Evolutionary conservation across 805 yeast species (phyloP).

Genomic region (Isabelozyma rhagii): DNA sequence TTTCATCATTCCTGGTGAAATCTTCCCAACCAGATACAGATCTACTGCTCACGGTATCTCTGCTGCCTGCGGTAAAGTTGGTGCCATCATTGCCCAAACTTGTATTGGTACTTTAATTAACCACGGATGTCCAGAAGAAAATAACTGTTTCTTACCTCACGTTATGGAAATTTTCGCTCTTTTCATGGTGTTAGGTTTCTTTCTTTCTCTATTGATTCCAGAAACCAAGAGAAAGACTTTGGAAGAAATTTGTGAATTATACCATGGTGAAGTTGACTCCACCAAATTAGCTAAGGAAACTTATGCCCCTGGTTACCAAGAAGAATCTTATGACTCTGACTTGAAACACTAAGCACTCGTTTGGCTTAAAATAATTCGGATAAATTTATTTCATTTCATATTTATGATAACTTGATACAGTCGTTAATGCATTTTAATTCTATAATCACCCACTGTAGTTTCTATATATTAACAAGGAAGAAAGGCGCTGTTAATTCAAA

Average conservation of each 20-base stretch:
- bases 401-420: background rate
- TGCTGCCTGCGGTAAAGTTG: constrained; percentile 89
- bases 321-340: constrained; percentile 36
- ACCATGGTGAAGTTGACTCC: constrained; percentile 71
- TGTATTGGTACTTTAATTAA: constrained; percentile 79
- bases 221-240: constrained; percentile 91
- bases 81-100: constrained; percentile 90
- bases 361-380: background rate
- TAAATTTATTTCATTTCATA: background rate
- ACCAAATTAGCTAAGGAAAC: constrained; percentile 40
- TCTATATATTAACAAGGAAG: no score
- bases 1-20: constrained; percentile 87
- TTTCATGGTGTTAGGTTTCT: constrained; percentile 83
- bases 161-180: constrained; percentile 93
- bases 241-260: constrained; percentile 76
- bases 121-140: constrained; percentile 67
- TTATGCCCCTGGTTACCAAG: constrained; percentile 25
- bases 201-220: constrained; percentile 69
- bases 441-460: background rate
- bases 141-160: constrained; percentile 83
- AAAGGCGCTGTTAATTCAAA: background rate
- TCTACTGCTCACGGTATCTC: constrained; percentile 94
- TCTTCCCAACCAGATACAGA: constrained; percentile 93
- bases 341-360: constrained; percentile 16
- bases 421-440: background rate